Percentiles rank a stretch among this genome's conserved stretches.
phyloP scores from a whole-genome alignment of 768 basidiomycete genomes.

The Leccinum aurantiacum region DNA sequence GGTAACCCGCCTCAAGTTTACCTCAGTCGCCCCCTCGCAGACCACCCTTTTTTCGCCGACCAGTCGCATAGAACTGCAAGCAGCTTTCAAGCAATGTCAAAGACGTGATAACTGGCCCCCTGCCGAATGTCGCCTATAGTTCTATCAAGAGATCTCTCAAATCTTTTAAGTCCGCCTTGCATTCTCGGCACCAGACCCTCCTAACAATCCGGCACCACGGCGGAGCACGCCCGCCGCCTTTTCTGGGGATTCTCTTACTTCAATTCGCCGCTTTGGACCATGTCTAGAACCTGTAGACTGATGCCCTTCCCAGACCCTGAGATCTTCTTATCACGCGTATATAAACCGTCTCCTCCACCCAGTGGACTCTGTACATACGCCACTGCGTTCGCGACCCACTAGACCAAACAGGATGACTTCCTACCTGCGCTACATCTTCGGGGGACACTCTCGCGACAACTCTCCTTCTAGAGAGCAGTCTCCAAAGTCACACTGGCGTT shows the following conservation, averaged over 20 bases:
- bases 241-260: constrained; percentile 37
- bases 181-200: constrained; percentile 24
- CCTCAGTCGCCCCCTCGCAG: constrained; percentile 27
- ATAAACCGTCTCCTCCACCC: constrained; percentile 23
- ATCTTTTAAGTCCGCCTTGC: constrained; percentile 12
- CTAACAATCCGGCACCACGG: constrained; percentile 13
- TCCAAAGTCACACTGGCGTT: constrained; percentile 44
- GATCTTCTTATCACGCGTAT: constrained; percentile 23
- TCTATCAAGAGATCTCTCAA: constrained; percentile 14
- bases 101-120: constrained; percentile 31
- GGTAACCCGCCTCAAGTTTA: constrained; percentile 26
- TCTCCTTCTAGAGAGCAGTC: constrained; percentile 27
- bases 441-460: constrained; percentile 32
- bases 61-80: constrained; percentile 4
- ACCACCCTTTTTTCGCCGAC: constrained; percentile 7
- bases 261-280: constrained; percentile 25
- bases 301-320: constrained; percentile 24
- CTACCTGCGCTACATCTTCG: constrained; percentile 50
- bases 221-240: constrained; percentile 21
- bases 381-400: constrained; percentile 18
- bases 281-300: constrained; percentile 23
- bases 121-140: constrained; percentile 9
- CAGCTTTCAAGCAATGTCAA: constrained; percentile 26
- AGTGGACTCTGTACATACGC: constrained; percentile 18
- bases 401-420: constrained; percentile 42